Evolutionary conservation across 1,139 yeast genomes (phyloP), one percentile per base, ranked within the genome.

Genomic region (Pichia sp.): DNA sequence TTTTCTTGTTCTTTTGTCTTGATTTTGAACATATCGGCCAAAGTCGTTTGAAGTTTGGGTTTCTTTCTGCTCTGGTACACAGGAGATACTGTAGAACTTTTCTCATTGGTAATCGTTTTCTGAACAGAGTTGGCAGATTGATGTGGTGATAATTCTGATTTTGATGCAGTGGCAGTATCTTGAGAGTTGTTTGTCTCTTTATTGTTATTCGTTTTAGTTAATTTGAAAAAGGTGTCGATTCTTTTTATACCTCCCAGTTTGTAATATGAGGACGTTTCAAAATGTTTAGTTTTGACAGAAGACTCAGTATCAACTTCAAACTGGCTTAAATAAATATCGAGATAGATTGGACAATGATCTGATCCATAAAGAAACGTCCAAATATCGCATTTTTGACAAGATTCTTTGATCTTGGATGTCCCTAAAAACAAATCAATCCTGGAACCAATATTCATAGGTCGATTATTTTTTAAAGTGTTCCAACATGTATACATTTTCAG

Each of bases 321-420:
- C 23, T 6, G 36, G 27, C 7, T 7, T 5, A 44, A 50, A 33
- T 66, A 66, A 43, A 86, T 61, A 59, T 88, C 97, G 0, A 90
- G 74, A 57, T 64, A 87, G 0, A 87, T 78, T 0, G 98, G 98
- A 62, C 97, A 92, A 63, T 92, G 98, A 61, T 92, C 98, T 0
- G 96, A 87, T 0, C 97, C 98, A 60, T 75, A 67, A 0, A 90
- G 57, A 35, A 69, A 71, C 0, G 90, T 82, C 73, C 85, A 73
- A 26, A 85, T 84, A 55, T 81, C 78, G 0, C 92, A 82, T 26
- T 63, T 57, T 0, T 59, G 52, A 8, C 79, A 66, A 5, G 48
- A 43, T 0, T 60, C 48, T 5, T 65, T 54, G 41, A 82, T 51
- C 0, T 49, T 53, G 10, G 65, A 53, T 2, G 82, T 68, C 0